These are phyloP conservation scores for Phytophthora pini DNA, from an alignment of 352 stramenopile species.

Conservation along the genomic window DNA sequence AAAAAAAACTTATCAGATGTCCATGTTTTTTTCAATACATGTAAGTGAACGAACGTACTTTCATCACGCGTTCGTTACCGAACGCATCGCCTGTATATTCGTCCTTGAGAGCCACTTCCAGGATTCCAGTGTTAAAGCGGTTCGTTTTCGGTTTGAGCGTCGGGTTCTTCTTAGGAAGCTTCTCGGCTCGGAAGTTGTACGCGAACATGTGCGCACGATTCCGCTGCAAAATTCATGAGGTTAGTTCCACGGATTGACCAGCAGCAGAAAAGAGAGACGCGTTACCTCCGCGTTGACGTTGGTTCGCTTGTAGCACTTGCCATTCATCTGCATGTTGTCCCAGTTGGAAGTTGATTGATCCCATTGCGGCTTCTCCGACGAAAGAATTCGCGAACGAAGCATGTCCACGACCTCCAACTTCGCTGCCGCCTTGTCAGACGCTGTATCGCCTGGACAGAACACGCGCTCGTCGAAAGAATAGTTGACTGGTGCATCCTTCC, in stretches of 20 bases:
- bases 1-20: background rate
- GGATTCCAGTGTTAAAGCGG: slow-evolving; percentile 81
- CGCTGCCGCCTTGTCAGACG: slow-evolving; percentile 53
- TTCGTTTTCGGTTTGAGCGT: slow-evolving; percentile 74
- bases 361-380: slow-evolving; percentile 61
- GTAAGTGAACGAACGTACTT: slow-evolving; percentile 33
- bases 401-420: slow-evolving; percentile 73
- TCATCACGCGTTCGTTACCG: slow-evolving; percentile 72
- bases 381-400: slow-evolving; percentile 69
- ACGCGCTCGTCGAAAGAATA: slow-evolving; percentile 79
- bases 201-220: slow-evolving; percentile 83
- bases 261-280: background rate
- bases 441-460: slow-evolving; percentile 70
- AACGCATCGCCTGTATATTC: slow-evolving; percentile 73
- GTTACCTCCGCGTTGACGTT: slow-evolving; percentile 79
- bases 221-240: slow-evolving; percentile 40
- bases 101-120: slow-evolving; percentile 71
- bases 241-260: background rate
- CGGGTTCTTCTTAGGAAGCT: slow-evolving; percentile 81
- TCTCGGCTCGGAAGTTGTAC: slow-evolving; percentile 89
- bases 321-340: slow-evolving; percentile 74
- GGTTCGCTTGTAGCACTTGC: slow-evolving; percentile 80
- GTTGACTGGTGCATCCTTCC: slow-evolving; percentile 62
- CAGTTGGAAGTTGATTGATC: slow-evolving; percentile 73
- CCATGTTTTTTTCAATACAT: background rate